Evolutionary conservation across 306 rosid species (phyloP).

Genomic region (Lathyrus oleraceus): DNA sequence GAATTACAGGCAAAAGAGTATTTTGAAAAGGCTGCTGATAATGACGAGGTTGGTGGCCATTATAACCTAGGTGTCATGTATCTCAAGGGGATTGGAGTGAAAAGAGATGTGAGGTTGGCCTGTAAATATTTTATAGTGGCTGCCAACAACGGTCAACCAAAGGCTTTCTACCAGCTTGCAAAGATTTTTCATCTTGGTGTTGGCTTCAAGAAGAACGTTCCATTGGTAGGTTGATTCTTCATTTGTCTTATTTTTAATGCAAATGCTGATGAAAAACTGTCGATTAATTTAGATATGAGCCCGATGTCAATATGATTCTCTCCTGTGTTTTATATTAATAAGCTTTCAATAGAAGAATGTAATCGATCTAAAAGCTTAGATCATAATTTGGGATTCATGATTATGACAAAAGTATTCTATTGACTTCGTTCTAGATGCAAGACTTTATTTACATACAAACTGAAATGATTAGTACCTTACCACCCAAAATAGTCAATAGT

Average conservation of each 20-base stretch:
- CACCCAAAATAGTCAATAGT: too few species aligned
- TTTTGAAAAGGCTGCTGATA: conserved; percentile 88
- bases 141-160: conserved; percentile 93
- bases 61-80: conserved; percentile 92
- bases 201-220: conserved; percentile 81
- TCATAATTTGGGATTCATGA: conserved; percentile 11
- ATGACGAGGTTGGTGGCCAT: conserved; percentile 80
- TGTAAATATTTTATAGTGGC: conserved; percentile 66
- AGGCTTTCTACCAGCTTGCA: conserved; percentile 97
- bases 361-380: conserved; percentile 12
- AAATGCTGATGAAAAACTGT: conserved; percentile 11
- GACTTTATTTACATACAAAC: not conserved
- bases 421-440: conserved; percentile 5
- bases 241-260: conserved; percentile 1
- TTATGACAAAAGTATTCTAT: not conserved
- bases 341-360: conserved; percentile 15
- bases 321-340: conserved; percentile 13
- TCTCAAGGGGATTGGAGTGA: conserved; percentile 96
- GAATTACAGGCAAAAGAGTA: conserved; percentile 80
- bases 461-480: not conserved
- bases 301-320: conserved; percentile 1
- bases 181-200: conserved; percentile 96
- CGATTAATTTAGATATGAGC: not conserved
- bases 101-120: conserved; percentile 79
- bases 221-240: conserved; percentile 56